Base-by-base conservation (phyloP, 352 stramenopile species). In the Phytopythium sindhum region DNA sequence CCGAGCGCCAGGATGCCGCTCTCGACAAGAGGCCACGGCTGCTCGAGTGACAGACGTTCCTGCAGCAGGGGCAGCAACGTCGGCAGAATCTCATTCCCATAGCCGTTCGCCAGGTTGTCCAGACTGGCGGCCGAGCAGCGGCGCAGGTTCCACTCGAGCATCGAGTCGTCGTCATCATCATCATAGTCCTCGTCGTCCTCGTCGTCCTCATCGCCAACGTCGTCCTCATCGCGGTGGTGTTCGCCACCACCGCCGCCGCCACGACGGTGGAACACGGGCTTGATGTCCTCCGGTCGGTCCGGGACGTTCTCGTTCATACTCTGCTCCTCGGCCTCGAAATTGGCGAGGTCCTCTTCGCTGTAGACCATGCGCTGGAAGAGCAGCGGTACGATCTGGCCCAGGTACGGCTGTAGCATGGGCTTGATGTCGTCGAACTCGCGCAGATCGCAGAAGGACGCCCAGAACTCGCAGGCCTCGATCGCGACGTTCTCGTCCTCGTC, bases 291-390 rank as follows among this genome's bases (percentile, higher is more conserved):
- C 1, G 93, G 90, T 39, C 96, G 82, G 57, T 98, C 91, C 4
- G 90, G 88, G 26, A 96, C 86, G 62, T 89, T 91, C 68, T 97
- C 90, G 57, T 93, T 75, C 66, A 89, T 81, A 37, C 73, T 87
- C 74, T 93, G 70, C 79, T 96, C 88, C 54, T 98, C 94, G 17
- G 94, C 76, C 57, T 96, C 92, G 72, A 98, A 96, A 31, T 75
- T 86, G 19, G 76, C 83, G 61, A 97, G 80, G 69, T 98, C 90
- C 42, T 98, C 95, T 31, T 97, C 81, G 37, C 89, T 96, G 74
- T 98, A 99, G 9, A 99, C 93, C 89, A 98, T 98, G 53, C 93
- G 86, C 61, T 93, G 80, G 57, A 98, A 89, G 26, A 99, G 75
- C 44, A 97, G 72, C 37, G 94, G 94, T 35, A 99, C 81, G 47